These are phyloP conservation scores for Capsicum pubescens DNA, from an alignment of 257 asterid species.

Conservation along the genomic window DNA sequence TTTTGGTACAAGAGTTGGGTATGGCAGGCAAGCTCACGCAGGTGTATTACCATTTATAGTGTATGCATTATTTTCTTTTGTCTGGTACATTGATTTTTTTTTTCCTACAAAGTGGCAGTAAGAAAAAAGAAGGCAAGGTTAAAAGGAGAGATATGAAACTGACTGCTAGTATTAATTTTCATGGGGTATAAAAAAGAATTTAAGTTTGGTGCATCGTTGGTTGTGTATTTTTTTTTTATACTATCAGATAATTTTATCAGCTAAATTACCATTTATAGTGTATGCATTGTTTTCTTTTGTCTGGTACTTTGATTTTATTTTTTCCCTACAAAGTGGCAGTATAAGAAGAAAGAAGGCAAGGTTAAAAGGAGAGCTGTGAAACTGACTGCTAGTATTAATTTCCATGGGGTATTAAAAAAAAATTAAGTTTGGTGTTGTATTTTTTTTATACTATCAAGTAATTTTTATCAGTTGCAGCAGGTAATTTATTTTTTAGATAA, in stretches of 20 bases:
- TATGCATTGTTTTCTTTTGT: constrained; percentile 67
- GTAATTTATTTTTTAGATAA: too few relatives aligned
- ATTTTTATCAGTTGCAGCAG: too few relatives aligned
- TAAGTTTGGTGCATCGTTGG: too few relatives aligned
- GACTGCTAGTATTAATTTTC: not conserved
- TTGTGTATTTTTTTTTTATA: too few relatives aligned
- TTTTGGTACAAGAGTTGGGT: constrained; percentile 51
- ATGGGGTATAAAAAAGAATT: not conserved
- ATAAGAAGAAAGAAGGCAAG: not conserved
- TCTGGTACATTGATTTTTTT: constrained; percentile 38
- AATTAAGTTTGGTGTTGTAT: too few relatives aligned
- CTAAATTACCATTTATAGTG: constrained; percentile 53
- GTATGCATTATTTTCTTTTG: constrained; percentile 66
- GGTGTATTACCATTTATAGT: constrained; percentile 56
- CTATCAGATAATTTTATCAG: too few relatives aligned
- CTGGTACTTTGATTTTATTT: constrained; percentile 37
- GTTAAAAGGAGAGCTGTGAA: not conserved
- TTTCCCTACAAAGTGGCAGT: constrained; percentile 28
- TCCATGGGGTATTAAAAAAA: not conserved
- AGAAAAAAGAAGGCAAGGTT: not conserved
- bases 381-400: not conserved
- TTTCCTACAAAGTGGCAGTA: constrained; percentile 31
- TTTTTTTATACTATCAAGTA: too few relatives aligned
- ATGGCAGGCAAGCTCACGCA: constrained; percentile 62
- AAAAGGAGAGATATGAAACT: not conserved